Evolutionary conservation across 2,329 filamentous ascomycete genomes (phyloP), one percentile per base, ranked within the genome.

Genomic region (Tolypocladium nubicola): DNA sequence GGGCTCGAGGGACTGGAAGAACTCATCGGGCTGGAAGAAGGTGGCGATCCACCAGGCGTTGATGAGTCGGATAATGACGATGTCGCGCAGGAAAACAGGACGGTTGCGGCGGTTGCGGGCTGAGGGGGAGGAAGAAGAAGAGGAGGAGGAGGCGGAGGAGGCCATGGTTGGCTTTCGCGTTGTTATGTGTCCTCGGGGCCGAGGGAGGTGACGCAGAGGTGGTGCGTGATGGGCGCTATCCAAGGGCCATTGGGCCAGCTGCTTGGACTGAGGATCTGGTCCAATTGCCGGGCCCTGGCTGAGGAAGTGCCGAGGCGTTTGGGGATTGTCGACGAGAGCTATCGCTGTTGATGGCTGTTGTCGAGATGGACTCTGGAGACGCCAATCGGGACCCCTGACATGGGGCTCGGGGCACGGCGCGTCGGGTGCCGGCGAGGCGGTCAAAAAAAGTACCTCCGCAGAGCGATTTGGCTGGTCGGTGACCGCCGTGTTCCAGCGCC

Each of bases 1-100:
- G 56, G 94, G 93, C 75, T 99, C 94, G 50, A 97, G 82, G 1
- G 91, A 88, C 70, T 99, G 94, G 68, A 94, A 99, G 76, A 90
- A 97, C 73, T 99, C 94, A 76, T 99, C 94, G 35, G 94, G 94
- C 72, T 99, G 94, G 75, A 99, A 99, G 71, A 97, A 99, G 23
- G 94, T 97, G 62, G 83, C 79, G 58, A 95, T 78, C 61, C 79
- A 84, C 64, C 94, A 78, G 38, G 90, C 86, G 74, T 96, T 96
- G 69, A 89, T 71, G 62, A 93, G 79, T 56, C 94, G 89, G 61
- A 96, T 81, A 45, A 83, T 77, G 63, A 97, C 65, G 56, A 83
- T 71, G 59, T 66, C 60, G 53, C 63, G 65, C 5, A 72, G 60
- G 56, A 73, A 70, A 45, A 65, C 58, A 35, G 67, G 63, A 21